Percentiles rank a stretch among this genome's conserved stretches.
Conservation (phyloP, 2,329 filamentous ascomycete species). For the Talaromyces sp. region DNA sequence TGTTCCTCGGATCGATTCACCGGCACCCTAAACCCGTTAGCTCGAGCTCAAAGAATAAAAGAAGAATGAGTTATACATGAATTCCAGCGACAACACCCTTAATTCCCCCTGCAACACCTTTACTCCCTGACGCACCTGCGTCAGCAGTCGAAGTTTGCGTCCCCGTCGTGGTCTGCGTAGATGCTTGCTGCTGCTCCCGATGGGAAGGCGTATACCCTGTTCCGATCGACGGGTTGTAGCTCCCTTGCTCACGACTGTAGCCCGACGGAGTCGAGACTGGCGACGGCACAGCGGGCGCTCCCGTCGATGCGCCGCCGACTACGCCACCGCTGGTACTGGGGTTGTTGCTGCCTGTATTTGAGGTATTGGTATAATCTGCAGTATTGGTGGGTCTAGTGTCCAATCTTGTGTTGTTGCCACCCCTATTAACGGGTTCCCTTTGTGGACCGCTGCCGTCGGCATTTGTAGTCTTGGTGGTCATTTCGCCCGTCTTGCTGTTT, state of each 20-base stretch:
- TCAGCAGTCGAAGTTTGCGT: neutral
- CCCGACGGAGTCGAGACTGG: slow-evolving; percentile 19
- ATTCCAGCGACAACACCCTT: slow-evolving; percentile 31
- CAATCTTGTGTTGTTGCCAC: neutral
- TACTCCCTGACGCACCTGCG: neutral
- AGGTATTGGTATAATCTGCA: neutral
- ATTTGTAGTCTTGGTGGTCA: slow-evolving; percentile 21
- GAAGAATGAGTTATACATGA: slow-evolving; percentile 29
- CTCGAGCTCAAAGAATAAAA: neutral
- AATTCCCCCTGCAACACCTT: slow-evolving; percentile 24
- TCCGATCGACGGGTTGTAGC: slow-evolving; percentile 27
- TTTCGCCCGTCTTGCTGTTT: slow-evolving; percentile 25
- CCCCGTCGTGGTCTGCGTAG: neutral
- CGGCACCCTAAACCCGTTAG: slow-evolving; percentile 32
- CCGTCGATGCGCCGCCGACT: slow-evolving; percentile 28
- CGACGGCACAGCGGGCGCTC: slow-evolving; percentile 27
- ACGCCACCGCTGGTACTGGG: slow-evolving; percentile 6
- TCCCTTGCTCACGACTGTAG: slow-evolving; percentile 17
- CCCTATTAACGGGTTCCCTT: neutral
- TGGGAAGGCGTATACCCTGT: slow-evolving; percentile 21
- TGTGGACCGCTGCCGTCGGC: neutral
- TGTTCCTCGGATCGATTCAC: slow-evolving; percentile 40
- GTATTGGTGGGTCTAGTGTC: neutral
- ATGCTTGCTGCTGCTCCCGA: neutral
- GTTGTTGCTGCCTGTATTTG: neutral